Conservation (phyloP, 2,329 filamentous ascomycete species). For the Trichoderma polysporum region DNA sequence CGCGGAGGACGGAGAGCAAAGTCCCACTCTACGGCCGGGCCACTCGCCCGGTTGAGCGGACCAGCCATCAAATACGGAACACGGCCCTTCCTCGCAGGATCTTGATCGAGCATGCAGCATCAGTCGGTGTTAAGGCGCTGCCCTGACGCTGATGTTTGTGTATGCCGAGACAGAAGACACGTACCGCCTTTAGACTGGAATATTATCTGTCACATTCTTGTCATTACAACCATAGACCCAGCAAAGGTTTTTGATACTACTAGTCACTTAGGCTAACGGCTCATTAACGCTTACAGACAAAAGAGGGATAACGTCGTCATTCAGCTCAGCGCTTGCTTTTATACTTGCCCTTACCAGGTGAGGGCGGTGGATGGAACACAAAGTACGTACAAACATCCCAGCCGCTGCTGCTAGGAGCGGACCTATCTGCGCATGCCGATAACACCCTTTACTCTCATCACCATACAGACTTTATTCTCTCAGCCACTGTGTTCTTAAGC, state of each 20-base stretch:
- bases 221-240: not conserved
- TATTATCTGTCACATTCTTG: slow-evolving; percentile 4
- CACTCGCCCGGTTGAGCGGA: not conserved
- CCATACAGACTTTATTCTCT: too few relatives aligned
- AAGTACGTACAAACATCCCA: not conserved
- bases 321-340: slow-evolving; percentile 1
- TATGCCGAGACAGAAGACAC: not conserved
- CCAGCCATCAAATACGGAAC: not conserved
- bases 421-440: not conserved
- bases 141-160: not conserved
- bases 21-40: not conserved
- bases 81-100: not conserved
- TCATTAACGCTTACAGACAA: not conserved
- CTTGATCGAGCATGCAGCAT: not conserved
- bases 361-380: not conserved
- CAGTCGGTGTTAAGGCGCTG: not conserved
- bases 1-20: not conserved
- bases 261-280: slow-evolving; percentile 1
- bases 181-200: not conserved
- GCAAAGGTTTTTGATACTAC: slow-evolving; percentile 2
- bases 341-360: not conserved
- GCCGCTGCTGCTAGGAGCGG: not conserved
- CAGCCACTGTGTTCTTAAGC: not conserved
- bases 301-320: slow-evolving; percentile 11
- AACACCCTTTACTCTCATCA: not conserved